phyloP scores from a whole-genome alignment of 345 rosid genomes.

The Eucalyptus rudis region DNA sequence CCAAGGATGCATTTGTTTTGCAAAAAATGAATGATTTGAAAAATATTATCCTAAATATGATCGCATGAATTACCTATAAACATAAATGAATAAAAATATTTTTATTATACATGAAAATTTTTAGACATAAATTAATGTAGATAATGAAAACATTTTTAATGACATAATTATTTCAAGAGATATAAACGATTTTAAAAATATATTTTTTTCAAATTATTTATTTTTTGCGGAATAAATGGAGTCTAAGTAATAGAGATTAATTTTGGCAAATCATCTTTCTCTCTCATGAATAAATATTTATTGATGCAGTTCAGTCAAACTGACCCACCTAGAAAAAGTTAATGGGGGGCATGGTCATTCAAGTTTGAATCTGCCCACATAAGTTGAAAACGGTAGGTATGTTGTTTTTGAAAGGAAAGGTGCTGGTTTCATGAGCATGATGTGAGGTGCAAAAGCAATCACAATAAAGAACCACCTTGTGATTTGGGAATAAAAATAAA shows the following conservation, averaged over 20 bases:
- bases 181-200: no score
- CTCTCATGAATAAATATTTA: background rate
- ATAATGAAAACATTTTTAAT: background rate
- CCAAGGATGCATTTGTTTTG: no score
- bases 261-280: no score
- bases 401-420: background rate
- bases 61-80: background rate
- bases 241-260: no score
- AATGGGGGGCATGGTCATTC: background rate
- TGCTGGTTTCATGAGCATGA: background rate
- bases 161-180: background rate
- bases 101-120: no score
- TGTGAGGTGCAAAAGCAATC: background rate
- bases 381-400: background rate
- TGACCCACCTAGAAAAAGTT: conserved; percentile 6
- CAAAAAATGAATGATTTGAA: no score
- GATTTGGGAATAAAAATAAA: background rate
- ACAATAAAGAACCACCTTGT: background rate
- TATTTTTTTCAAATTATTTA: no score
- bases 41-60: no score
- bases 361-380: background rate
- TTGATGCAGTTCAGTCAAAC: conserved; percentile 14
- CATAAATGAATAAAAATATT: no score
- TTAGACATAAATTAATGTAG: background rate
- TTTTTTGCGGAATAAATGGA: no score